Conservation (phyloP, 345 rosid genomes). For the Rhizophora apiculata region DNA sequence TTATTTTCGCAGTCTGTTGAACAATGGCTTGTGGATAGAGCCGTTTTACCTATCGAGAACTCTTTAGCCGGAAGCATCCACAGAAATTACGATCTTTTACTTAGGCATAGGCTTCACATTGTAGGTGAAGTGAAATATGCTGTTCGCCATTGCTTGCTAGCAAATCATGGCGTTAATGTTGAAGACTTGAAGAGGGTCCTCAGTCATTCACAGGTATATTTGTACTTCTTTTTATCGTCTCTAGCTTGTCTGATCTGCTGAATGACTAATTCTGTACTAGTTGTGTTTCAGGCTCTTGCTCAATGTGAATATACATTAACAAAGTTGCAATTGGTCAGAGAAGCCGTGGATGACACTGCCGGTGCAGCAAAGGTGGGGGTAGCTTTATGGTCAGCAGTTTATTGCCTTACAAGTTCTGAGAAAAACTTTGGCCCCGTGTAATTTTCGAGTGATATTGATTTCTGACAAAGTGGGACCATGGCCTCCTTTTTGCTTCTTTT, state of each 20-base stretch:
- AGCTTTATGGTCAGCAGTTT: background rate
- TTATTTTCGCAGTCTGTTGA: conserved; percentile 63
- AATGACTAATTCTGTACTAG: background rate
- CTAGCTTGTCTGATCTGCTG: conserved; percentile 1
- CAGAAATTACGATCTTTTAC: conserved; percentile 89
- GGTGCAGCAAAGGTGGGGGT: conserved; percentile 87
- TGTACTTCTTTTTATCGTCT: conserved; percentile 4
- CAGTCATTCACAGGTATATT: conserved; percentile 92
- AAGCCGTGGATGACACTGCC: conserved; percentile 94
- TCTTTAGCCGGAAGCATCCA: conserved; percentile 99
- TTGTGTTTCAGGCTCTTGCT: conserved; percentile 75
- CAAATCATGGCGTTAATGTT: conserved; percentile 74
- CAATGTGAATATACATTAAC: conserved; percentile 93
- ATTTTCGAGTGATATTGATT: background rate
- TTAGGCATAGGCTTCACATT: conserved; percentile 87
- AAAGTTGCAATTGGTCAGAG: conserved; percentile 72
- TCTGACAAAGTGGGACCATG: background rate
- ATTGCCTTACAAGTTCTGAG: background rate
- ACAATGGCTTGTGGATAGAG: conserved; percentile 91
- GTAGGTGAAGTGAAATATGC: conserved; percentile 95
- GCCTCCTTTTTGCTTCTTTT: background rate
- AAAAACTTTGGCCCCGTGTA: background rate
- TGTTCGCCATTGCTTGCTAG: conserved; percentile 88
- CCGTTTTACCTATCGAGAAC: conserved; percentile 94
- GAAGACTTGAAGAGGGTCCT: conserved; percentile 82